Conservation (phyloP, 306 rosid genomes). For the Medicago arabica region DNA sequence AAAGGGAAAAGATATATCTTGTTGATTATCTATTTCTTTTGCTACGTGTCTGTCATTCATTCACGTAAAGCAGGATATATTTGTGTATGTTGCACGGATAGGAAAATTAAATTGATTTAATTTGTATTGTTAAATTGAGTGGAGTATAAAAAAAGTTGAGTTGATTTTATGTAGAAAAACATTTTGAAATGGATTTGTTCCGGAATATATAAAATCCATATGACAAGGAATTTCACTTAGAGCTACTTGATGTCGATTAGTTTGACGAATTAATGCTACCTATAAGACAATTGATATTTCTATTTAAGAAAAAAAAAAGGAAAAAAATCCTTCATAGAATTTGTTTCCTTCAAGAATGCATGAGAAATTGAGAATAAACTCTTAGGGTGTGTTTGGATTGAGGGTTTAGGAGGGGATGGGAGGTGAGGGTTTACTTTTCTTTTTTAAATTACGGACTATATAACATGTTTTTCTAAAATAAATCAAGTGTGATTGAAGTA, state of each 20-base stretch:
- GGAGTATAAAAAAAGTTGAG: not conserved
- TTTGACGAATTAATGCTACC: too few species aligned
- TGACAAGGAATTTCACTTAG: too few species aligned
- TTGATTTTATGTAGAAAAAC: not conserved
- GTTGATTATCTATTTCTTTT: not conserved
- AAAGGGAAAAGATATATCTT: not conserved
- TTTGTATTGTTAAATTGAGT: not conserved
- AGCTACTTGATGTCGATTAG: too few species aligned
- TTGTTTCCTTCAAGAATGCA: not conserved
- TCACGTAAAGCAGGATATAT: not conserved
- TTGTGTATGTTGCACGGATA: not conserved
- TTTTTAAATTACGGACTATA: too few species aligned
- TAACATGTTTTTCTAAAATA: too few species aligned
- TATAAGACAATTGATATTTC: not conserved
- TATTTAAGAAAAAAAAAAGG: too few species aligned
- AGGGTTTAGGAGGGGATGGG: too few species aligned
- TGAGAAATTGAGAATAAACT: too few species aligned
- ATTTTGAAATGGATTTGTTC: not conserved
- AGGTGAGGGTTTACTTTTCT: too few species aligned
- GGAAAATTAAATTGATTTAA: not conserved
- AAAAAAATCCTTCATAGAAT: not conserved
- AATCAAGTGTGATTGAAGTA: too few species aligned
- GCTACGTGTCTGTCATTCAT: constrained; percentile 13
- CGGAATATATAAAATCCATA: not conserved
- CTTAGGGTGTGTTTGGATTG: too few species aligned